Evolutionary conservation across 2,329 filamentous ascomycete genomes (phyloP), one percentile per base, ranked within the genome.

Genomic region (Fusarium continuum): DNA sequence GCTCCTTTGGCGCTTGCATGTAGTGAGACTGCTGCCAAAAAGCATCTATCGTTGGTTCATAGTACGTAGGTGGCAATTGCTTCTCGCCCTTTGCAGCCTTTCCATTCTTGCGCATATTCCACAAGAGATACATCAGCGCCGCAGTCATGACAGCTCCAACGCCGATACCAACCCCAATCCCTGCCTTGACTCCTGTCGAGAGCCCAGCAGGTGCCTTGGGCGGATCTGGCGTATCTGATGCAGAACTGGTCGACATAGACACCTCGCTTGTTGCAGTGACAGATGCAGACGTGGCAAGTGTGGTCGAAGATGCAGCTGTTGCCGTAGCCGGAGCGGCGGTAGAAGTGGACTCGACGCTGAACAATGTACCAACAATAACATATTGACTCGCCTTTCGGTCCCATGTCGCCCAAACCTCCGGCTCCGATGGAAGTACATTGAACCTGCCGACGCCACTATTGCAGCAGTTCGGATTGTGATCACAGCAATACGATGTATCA

Each of bases 391-490:
- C 51, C 29, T 47, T 50, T 16, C 35, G 22, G 19, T 69, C 38
- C 56, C 56, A 72, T 8, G 65, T 69, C 6, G 66, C 68, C 67
- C 64, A 65, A 3, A 46, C 44, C 5, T 63, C 36, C 2, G 70
- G 70, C 8, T 69, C 29, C 1, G 62, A 57, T 7, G 70, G 70
- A 8, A 67, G 45, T 5, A 71, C 55, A 8, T 64, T 54, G 45
- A 72, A 72, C n/a, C 69, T 63, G 7, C 68, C 64, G 14, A 69
- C 64, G 25, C 68, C 70, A 7, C 53, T 67, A 17, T 71, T 54
- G 39, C 70, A 72, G 16, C 69, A 71, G 31, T 53, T 47, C 9
- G 32, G 19, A 7, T 54, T 64, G 47, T 70, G 62, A 35, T 71
- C 67, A 31, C 70, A 72, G 20, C 70, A 72, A 35, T 70, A 72